Evolutionary conservation across 305 asterid species (phyloP), one percentile per base, ranked within the genome.

Genomic region (Fraxinus velutina): DNA sequence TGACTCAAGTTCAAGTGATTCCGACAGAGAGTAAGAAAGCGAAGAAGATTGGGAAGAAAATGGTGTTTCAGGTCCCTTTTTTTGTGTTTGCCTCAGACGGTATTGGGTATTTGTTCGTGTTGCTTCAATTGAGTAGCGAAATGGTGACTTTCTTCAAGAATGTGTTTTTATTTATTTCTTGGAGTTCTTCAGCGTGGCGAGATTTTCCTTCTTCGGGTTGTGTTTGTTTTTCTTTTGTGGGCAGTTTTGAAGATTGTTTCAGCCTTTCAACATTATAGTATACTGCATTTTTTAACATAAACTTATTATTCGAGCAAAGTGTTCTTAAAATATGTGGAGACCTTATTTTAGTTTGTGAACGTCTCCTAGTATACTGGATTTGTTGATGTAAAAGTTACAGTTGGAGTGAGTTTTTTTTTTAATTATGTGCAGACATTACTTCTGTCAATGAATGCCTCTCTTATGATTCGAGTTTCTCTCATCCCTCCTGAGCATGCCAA

Each of bases 61-160:
- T 30, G 44, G 76, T n/a, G 44, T 24, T 27, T 24, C 34, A 24
- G 27, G 19, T 66, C 19, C 19, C 36, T 9, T 66, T 66, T 24
- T 22, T 32, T 83, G 29, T 22, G 68, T 70, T 75, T 60, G 13
- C 44, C 22, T 66, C 21, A 30, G 36, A 39, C 5, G 60, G 34
- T 47, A 33, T 68, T 74, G n/a, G 70, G 78, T 88, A 82, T 33
- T 34, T 80, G 44, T 36, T 76, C 74, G 80, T 55, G 64, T 52
- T 75, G 77, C 27, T 85, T 76, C 78, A 62, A 37, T 55, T 76
- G 76, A 36, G 36, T 34, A 64, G 84, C 77, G 75, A 79, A 80
- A 76, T 73, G 87, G 78, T 34, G 82, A 78, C 73, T 79, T 86
- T 37, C 87, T 88, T 87, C 86, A 85, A 90, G 90, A 88, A 85